These are phyloP conservation scores for Suillus subaureus DNA, from an alignment of 768 basidiomycete species.

Conservation along the genomic window DNA sequence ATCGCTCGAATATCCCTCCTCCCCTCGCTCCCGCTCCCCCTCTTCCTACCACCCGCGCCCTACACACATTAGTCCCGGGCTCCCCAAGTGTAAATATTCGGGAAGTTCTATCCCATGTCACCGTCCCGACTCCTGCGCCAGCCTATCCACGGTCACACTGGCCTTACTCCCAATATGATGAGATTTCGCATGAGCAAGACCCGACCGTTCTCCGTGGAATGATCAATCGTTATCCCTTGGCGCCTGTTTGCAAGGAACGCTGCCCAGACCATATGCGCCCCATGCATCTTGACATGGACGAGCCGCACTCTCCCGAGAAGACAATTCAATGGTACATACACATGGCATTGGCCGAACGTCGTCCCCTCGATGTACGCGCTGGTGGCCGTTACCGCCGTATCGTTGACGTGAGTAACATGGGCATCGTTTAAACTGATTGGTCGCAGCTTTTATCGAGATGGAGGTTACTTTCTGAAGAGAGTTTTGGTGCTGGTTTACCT, in stretches of 20 bases:
- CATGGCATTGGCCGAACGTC: conserved; percentile 7
- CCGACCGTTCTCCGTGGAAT: neutral
- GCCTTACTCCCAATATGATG: neutral
- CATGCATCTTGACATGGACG: conserved; percentile 12
- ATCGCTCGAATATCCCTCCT: neutral
- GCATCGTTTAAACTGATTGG: conserved; percentile 9
- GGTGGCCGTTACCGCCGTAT: conserved; percentile 9
- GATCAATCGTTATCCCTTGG: conserved; percentile 8
- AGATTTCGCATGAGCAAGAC: neutral
- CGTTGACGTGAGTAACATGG: neutral
- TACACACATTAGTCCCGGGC: neutral
- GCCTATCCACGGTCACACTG: neutral
- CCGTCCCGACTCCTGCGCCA: neutral
- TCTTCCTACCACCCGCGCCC: neutral
- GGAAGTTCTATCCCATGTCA: neutral
- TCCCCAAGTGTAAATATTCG: conserved; percentile 4
- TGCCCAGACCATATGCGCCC: conserved; percentile 11
- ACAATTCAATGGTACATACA: conserved; percentile 7
- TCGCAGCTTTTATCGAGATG: neutral
- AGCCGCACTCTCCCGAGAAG: conserved; percentile 1
- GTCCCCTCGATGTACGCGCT: conserved; percentile 15
- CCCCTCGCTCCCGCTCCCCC: conserved; percentile 1
- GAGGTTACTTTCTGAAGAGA: neutral
- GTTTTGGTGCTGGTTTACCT: neutral
- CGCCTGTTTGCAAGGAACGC: conserved; percentile 2